These are phyloP conservation scores for Aspergillus hancockii DNA, from an alignment of 495 filamentous ascomycete species.

Conservation along the genomic window DNA sequence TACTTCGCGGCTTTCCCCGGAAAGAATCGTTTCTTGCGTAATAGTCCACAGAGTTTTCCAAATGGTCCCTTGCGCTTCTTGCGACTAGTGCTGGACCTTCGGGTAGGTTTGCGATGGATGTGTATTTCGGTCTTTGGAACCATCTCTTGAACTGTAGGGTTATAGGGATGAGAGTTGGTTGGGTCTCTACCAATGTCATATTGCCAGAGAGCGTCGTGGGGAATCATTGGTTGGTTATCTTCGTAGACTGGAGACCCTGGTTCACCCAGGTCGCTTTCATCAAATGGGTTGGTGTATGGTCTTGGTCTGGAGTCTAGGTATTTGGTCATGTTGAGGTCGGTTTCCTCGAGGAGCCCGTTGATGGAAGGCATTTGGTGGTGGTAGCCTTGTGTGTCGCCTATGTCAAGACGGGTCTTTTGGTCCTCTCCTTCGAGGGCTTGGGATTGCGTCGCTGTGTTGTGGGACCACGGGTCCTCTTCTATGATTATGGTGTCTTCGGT, in stretches of 20 bases:
- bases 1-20: not conserved
- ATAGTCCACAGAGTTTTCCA: not conserved
- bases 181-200: constrained; percentile 17
- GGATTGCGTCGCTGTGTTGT: not conserved
- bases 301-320: constrained; percentile 13
- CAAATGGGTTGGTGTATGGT: constrained; percentile 16
- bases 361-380: constrained; percentile 32
- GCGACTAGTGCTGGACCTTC: not conserved
- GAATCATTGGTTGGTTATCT: constrained; percentile 19
- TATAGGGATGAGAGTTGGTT: not conserved
- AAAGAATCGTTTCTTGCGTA: constrained; percentile 1
- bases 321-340: constrained; percentile 15
- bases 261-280: constrained; percentile 36
- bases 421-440: constrained; percentile 1
- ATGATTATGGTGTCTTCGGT: constrained; percentile 10
- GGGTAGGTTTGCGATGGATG: not conserved
- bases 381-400: constrained; percentile 13
- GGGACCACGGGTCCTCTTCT: not conserved
- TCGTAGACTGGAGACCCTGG: constrained; percentile 38
- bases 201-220: constrained; percentile 27
- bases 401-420: not conserved
- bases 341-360: constrained; percentile 26
- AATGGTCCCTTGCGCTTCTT: not conserved
- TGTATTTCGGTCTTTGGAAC: not conserved
- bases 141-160: not conserved